A percentile compares a stretch with the other conserved stretches of the same genome.
phyloP scores from a whole-genome alignment of 1,139 yeast genomes.

The Zygosaccharomyces pseudobailii region DNA sequence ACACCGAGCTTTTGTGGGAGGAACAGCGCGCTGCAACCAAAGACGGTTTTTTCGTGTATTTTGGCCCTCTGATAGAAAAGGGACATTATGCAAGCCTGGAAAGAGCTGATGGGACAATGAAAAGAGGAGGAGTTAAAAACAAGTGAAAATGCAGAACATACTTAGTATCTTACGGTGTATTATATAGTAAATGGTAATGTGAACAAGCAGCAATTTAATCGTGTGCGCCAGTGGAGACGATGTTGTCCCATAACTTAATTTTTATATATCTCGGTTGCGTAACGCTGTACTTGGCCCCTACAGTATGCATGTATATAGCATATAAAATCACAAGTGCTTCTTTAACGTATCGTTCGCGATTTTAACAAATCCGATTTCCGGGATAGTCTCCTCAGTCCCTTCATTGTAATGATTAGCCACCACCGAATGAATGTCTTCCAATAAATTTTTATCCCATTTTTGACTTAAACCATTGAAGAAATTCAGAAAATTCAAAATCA shows the following conservation, averaged over 20 bases:
- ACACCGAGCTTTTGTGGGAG: constrained; percentile 86
- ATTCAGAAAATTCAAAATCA: constrained; percentile 27
- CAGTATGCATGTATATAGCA: neutral
- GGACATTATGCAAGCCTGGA: constrained; percentile 41
- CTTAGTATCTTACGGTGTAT: neutral
- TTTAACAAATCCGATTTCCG: constrained; percentile 28
- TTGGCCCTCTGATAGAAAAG: constrained; percentile 87
- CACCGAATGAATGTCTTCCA: constrained; percentile 17
- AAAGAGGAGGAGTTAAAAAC: constrained; percentile 34
- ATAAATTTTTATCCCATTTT: constrained; percentile 26
- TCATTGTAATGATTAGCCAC: constrained; percentile 10
- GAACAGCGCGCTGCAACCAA: constrained; percentile 89
- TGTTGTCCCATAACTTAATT: too few relatives aligned
- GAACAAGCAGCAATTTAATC: too few relatives aligned
- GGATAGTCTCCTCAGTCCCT: constrained; percentile 9
- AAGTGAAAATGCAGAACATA: constrained; percentile 3
- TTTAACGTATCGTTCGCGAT: constrained; percentile 24
- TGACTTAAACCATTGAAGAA: constrained; percentile 22
- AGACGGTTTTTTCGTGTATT: constrained; percentile 93
- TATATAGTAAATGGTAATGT: too few relatives aligned
- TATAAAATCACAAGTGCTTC: constrained; percentile 4
- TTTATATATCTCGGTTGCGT: too few relatives aligned
- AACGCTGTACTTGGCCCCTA: too few relatives aligned
- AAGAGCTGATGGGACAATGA: constrained; percentile 40
- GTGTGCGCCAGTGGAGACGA: too few relatives aligned